Percentiles rank a stretch among this genome's conserved stretches.
phyloP scores from a whole-genome alignment of 2,329 filamentous ascomycete species.

The Phaeophleospora eucalypticola region DNA sequence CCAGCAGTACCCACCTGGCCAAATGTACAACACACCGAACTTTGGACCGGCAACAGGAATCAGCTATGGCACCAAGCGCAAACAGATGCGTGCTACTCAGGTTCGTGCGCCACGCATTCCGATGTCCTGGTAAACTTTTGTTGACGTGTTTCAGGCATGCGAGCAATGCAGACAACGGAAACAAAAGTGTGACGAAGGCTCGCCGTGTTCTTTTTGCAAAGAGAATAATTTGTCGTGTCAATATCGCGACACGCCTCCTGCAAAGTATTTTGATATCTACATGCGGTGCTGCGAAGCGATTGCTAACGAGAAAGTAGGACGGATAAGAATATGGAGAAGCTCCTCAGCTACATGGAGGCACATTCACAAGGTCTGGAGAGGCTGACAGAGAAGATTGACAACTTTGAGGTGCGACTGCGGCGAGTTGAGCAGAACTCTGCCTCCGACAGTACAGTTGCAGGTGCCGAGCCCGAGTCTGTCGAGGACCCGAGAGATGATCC shows the following conservation, averaged over 20 bases:
- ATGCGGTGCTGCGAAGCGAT: constrained; percentile 2
- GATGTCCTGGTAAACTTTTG: constrained; percentile 4
- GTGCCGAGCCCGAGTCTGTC: constrained; percentile 9
- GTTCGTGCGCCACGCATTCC: constrained; percentile 17
- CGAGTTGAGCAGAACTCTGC: constrained; percentile 23
- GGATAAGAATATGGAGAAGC: constrained; percentile 47
- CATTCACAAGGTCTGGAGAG: constrained; percentile 30
- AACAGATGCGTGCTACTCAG: constrained; percentile 36
- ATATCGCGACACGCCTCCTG: constrained; percentile 86
- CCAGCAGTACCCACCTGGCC: constrained; percentile 22
- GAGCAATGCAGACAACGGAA: constrained; percentile 84
- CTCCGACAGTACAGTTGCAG: constrained; percentile 4
- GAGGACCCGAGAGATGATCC: constrained; percentile 17
- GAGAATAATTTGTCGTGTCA: constrained; percentile 81
- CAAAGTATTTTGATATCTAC: constrained; percentile 62
- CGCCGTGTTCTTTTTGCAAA: constrained; percentile 78
- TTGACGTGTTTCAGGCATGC: constrained; percentile 62
- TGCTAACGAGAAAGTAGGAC: constrained; percentile 38
- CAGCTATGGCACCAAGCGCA: constrained; percentile 27
- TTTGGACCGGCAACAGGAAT: constrained; percentile 26
- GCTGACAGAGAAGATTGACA: constrained; percentile 24
- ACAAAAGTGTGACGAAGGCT: constrained; percentile 85
- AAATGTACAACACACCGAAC: constrained; percentile 24
- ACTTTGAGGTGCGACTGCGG: constrained; percentile 25
- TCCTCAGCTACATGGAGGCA: constrained; percentile 43